Percentiles rank a stretch among this genome's conserved stretches.
Evolutionary conservation across 2,329 filamentous ascomycete species (phyloP).

Genomic region (Capronia epimyces): DNA sequence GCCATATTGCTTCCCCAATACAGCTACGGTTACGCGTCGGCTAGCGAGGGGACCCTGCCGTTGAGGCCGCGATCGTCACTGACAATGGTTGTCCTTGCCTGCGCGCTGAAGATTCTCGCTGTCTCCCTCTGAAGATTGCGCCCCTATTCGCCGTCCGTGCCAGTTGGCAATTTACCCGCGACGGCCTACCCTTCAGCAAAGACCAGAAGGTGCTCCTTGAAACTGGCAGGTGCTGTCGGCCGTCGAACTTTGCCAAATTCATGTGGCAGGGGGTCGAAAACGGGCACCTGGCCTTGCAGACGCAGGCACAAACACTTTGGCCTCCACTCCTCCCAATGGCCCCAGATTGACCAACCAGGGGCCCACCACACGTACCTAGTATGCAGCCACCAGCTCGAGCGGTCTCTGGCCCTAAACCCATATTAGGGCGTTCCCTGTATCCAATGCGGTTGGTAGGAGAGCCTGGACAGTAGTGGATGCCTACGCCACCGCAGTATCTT

Average conservation of each 20-base stretch:
- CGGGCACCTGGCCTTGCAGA: constrained; percentile 12
- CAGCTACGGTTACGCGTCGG: background rate
- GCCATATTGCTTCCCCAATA: background rate
- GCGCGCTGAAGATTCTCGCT: background rate
- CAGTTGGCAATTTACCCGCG: constrained; percentile 11
- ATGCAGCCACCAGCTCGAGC: constrained; percentile 7
- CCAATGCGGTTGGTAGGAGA: constrained; percentile 12
- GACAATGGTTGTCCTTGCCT: background rate
- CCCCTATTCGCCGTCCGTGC: constrained; percentile 13
- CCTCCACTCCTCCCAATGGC: constrained; percentile 2
- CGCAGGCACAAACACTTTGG: constrained; percentile 10
- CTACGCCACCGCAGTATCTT: constrained; percentile 7
- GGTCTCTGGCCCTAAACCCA: constrained; percentile 7
- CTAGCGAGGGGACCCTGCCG: background rate
- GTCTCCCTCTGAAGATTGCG: background rate
- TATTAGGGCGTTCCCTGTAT: constrained; percentile 1
- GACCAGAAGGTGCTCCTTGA: constrained; percentile 17
- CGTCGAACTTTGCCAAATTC: constrained; percentile 13
- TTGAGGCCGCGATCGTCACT: constrained; percentile 6
- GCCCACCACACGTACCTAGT: constrained; percentile 5
- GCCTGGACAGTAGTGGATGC: constrained; percentile 11
- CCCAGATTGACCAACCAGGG: background rate
- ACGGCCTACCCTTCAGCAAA: constrained; percentile 8
- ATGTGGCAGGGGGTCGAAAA: constrained; percentile 18
- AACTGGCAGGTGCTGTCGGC: constrained; percentile 19